phyloP scores from a whole-genome alignment of 2,329 filamentous ascomycete genomes.

The Arthrobotrys megalospora region DNA sequence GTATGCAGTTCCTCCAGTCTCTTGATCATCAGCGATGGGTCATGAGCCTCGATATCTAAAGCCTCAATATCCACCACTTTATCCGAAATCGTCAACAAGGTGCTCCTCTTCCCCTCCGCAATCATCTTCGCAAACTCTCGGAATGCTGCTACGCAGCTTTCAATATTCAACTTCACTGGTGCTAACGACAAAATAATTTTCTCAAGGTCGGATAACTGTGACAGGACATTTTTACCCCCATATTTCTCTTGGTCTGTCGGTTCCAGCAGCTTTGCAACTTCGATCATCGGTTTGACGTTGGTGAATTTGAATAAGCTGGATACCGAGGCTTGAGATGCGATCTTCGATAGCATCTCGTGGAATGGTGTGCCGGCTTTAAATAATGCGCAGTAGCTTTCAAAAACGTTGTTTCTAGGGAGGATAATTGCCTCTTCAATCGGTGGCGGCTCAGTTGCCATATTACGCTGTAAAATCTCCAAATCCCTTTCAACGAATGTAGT shows the following conservation, averaged over 20 bases:
- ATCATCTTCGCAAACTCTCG: slow-evolving; percentile 71
- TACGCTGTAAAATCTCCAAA: slow-evolving; percentile 32
- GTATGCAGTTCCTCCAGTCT: slow-evolving; percentile 85
- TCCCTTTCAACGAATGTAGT: slow-evolving; percentile 43
- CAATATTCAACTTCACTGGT: slow-evolving; percentile 75
- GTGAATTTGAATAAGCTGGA: slow-evolving; percentile 81
- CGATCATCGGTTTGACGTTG: slow-evolving; percentile 74
- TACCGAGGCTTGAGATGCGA: slow-evolving; percentile 78
- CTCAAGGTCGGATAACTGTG: slow-evolving; percentile 73
- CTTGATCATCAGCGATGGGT: slow-evolving; percentile 71
- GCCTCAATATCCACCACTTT: slow-evolving; percentile 77
- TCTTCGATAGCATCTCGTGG: slow-evolving; percentile 82
- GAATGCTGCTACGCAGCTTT: slow-evolving; percentile 60
- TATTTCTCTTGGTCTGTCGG: slow-evolving; percentile 74
- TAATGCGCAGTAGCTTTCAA: slow-evolving; percentile 84
- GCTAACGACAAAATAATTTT: slow-evolving; percentile 81
- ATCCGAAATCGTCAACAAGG: slow-evolving; percentile 79
- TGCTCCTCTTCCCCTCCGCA: slow-evolving; percentile 76
- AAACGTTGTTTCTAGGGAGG: slow-evolving; percentile 77
- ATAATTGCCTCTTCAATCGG: slow-evolving; percentile 79
- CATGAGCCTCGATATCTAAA: slow-evolving; percentile 72
- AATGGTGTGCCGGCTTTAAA: slow-evolving; percentile 87
- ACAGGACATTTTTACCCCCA: not conserved
- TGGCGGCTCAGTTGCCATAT: slow-evolving; percentile 47
- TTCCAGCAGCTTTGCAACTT: slow-evolving; percentile 82